Evolutionary conservation across 225 moss, liverwort and hornwort species (phyloP).

Genomic region (Sphagnum tenellum): DNA sequence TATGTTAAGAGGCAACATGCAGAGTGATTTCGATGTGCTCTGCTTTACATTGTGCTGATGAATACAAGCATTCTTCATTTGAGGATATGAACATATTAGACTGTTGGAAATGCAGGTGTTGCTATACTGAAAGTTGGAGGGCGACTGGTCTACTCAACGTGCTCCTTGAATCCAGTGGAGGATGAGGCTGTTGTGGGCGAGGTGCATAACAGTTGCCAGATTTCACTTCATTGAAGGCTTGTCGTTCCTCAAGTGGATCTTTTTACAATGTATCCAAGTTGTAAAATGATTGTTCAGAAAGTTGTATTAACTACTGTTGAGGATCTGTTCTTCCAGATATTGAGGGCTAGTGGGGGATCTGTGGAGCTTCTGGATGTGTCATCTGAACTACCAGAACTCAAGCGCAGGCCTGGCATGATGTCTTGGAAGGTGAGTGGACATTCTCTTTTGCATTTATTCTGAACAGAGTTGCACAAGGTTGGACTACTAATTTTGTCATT

Average conservation of each 20-base stretch:
- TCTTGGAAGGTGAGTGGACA: constrained; percentile 58
- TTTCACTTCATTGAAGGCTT: neutral
- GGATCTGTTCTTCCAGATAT: constrained; percentile 29
- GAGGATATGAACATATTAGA: too few relatives aligned
- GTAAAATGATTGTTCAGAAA: neutral
- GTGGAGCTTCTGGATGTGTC: constrained; percentile 79
- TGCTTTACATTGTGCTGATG: too few relatives aligned
- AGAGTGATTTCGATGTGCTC: too few relatives aligned
- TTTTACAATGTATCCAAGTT: neutral
- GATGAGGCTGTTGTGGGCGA: constrained; percentile 94
- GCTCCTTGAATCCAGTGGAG: constrained; percentile 86
- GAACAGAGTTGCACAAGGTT: neutral
- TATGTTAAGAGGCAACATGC: constrained; percentile 10
- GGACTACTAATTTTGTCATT: too few relatives aligned
- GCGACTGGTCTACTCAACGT: constrained; percentile 90
- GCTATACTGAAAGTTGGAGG: constrained; percentile 83
- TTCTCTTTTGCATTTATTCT: neutral
- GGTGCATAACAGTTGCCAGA: constrained; percentile 21
- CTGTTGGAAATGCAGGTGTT: constrained; percentile 35
- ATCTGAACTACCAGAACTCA: constrained; percentile 72
- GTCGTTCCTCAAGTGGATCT: constrained; percentile 1
- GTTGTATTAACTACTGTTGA: neutral
- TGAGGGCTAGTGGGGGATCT: constrained; percentile 69
- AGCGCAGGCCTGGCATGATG: constrained; percentile 64
- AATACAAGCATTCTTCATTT: too few relatives aligned